Percentiles rank a stretch among this genome's conserved stretches.
These are phyloP conservation scores for Ceratocystis alfenasii DNA, from an alignment of 2,329 filamentous ascomycete genomes.

Conservation along the genomic window DNA sequence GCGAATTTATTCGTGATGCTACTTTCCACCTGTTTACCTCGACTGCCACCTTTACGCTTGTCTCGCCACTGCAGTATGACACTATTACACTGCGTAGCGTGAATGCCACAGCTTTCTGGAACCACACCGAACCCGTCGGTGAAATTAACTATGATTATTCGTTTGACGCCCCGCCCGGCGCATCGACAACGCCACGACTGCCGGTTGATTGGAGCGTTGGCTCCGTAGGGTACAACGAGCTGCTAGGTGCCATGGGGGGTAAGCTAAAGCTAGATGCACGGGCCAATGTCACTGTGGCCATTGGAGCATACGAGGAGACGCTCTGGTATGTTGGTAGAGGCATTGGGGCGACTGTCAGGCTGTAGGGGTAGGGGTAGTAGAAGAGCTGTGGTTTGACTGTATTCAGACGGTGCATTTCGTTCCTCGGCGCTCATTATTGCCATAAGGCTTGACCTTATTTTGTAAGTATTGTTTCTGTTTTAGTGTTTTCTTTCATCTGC, in stretches of 20 bases:
- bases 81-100: slow-evolving; percentile 67
- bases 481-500: slow-evolving; percentile 1
- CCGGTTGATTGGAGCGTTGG: slow-evolving; percentile 71
- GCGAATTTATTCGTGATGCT: slow-evolving; percentile 64
- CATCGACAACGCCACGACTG: slow-evolving; percentile 59
- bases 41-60: slow-evolving; percentile 70
- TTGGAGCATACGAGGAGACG: slow-evolving; percentile 63
- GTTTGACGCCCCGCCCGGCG: slow-evolving; percentile 65
- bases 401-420: slow-evolving; percentile 25
- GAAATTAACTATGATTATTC: slow-evolving; percentile 61
- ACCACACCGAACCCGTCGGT: slow-evolving; percentile 65
- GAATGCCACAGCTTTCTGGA: slow-evolving; percentile 77
- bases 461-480: neutral
- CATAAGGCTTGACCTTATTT: neutral
- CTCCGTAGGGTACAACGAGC: slow-evolving; percentile 69
- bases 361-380: slow-evolving; percentile 29
- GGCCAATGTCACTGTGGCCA: slow-evolving; percentile 60
- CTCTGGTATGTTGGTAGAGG: slow-evolving; percentile 59
- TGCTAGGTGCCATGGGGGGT: slow-evolving; percentile 70
- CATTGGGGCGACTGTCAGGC: slow-evolving; percentile 53
- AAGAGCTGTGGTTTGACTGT: slow-evolving; percentile 20
- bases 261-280: slow-evolving; percentile 64
- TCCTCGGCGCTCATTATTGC: slow-evolving; percentile 12
- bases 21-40: slow-evolving; percentile 80
- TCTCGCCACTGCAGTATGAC: slow-evolving; percentile 62